Evolutionary conservation across 2,329 filamentous ascomycete species (phyloP).

Genomic region (Calonectria hongkongensis): DNA sequence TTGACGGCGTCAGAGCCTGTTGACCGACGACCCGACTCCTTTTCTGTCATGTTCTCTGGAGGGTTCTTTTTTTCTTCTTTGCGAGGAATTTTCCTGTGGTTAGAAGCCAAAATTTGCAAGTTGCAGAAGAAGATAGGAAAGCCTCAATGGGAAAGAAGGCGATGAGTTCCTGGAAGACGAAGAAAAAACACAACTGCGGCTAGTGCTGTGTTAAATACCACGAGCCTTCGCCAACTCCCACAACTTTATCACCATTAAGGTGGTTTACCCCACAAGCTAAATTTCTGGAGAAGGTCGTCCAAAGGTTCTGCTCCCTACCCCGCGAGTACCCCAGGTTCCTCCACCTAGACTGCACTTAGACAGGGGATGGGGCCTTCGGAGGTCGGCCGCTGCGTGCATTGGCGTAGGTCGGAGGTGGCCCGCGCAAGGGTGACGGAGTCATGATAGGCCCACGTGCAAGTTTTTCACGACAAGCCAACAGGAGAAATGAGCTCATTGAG

Average conservation of each 20-base stretch:
- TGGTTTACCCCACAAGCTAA: slow-evolving; percentile 20
- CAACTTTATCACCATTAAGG: not conserved
- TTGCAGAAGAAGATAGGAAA: not conserved
- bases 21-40: not conserved
- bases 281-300: not conserved
- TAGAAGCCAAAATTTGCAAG: not conserved
- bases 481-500: not conserved
- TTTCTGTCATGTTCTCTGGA: not conserved
- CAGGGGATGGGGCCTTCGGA: slow-evolving; percentile 8
- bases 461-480: not conserved
- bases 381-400: not conserved
- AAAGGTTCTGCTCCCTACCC: not conserved
- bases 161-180: not conserved
- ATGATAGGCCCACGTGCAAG: not conserved
- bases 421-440: not conserved
- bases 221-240: not conserved
- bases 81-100: not conserved
- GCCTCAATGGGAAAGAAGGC: not conserved
- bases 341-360: not conserved
- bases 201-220: slow-evolving; percentile 7
- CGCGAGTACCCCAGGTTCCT: slow-evolving; percentile 9
- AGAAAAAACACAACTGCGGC: not conserved
- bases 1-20: slow-evolving; percentile 10
- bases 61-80: no score
- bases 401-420: slow-evolving; percentile 13